Evolutionary conservation across 306 rosid genomes (phyloP), one percentile per base, ranked within the genome.

Genomic region (Cucurbita moschata): DNA sequence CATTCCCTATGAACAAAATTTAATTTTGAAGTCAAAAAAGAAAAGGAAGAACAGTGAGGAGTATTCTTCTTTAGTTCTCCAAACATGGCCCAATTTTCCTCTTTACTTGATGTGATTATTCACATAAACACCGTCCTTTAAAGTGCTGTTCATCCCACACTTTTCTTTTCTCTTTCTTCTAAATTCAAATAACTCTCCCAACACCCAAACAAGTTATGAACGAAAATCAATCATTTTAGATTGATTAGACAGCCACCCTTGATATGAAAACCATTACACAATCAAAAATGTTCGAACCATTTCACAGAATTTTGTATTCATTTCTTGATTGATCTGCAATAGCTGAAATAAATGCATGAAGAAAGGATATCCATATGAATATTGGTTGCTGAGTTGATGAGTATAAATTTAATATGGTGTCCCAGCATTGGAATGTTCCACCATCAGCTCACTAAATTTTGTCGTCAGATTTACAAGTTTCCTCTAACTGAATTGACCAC

Each of bases 371-470:
- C 58, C 73, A 69, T 49, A 44, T 47, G 19, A 68, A 47, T 69
- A 49, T 15, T 69, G 73, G 73, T 69, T 49, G 73, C 7, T 46
- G 73, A 69, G 58, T 49, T 49, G 53, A 26, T 47, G 73, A 69
- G 55, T 49, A 13, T 69, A 47, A 26, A 69, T 69, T 69, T 69
- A 69, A 23, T 49, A 69, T 12, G 73, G 58, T 69, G 53, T 0
- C 57, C 73, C 73, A 69, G 73, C 58, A 23, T 46, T 23, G 73
- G 73, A 69, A 69, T 69, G 73, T 69, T 69, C 73, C 73, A 69
- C 58, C 57, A 69, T 69, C 73, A 69, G 73, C 73, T 69, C 73
- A 69, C 73, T 49, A 69, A 69, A 69, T 69, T 69, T 69, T 69
- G 73, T 69, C 73, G 73, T 69, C 73, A 69, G 58, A 69, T 46